Conservation (phyloP, 1,284 basidiomycete species). For the Exsudoporus floridanus region DNA sequence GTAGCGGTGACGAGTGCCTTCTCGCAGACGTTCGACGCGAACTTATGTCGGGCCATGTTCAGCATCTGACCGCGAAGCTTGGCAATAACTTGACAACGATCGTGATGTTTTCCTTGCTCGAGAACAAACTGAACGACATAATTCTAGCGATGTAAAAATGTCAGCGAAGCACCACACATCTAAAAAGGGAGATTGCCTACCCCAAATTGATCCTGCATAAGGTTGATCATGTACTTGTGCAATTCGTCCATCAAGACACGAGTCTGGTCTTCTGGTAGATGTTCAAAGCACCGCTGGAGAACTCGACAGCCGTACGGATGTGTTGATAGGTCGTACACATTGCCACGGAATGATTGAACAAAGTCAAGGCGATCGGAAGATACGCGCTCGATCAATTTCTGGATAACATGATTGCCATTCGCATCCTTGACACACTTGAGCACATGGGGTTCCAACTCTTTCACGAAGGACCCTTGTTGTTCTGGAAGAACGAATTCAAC, state of each 20-base stretch:
- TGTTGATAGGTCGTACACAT: conserved; percentile 82
- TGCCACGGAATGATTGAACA: conserved; percentile 75
- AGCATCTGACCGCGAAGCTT: conserved; percentile 81
- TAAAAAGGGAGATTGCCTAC: conserved; percentile 43
- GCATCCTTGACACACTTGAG: conserved; percentile 89
- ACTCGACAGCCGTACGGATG: conserved; percentile 97
- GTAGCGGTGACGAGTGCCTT: conserved; percentile 79
- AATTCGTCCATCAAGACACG: conserved; percentile 84
- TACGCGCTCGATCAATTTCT: conserved; percentile 84
- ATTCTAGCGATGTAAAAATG: conserved; percentile 55
- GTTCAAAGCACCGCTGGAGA: conserved; percentile 89
- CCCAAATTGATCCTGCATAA: conserved; percentile 89
- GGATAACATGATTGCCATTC: conserved; percentile 94
- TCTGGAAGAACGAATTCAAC: conserved; percentile 79
- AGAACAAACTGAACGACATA: conserved; percentile 96
- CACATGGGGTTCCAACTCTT: conserved; percentile 81
- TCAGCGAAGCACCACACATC: conserved; percentile 2
- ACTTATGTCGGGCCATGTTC: conserved; percentile 86
- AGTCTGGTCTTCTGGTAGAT: conserved; percentile 69
- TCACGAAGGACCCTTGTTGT: conserved; percentile 74
- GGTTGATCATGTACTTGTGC: conserved; percentile 63
- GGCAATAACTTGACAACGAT: conserved; percentile 68
- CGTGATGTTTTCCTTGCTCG: conserved; percentile 72
- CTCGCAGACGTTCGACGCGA: conserved; percentile 96
- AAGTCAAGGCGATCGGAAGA: conserved; percentile 77